A percentile compares a stretch with the other conserved stretches of the same genome.
Evolutionary conservation across 352 stramenopile genomes (phyloP).

Genomic region (Globisporangium sylvaticum): DNA sequence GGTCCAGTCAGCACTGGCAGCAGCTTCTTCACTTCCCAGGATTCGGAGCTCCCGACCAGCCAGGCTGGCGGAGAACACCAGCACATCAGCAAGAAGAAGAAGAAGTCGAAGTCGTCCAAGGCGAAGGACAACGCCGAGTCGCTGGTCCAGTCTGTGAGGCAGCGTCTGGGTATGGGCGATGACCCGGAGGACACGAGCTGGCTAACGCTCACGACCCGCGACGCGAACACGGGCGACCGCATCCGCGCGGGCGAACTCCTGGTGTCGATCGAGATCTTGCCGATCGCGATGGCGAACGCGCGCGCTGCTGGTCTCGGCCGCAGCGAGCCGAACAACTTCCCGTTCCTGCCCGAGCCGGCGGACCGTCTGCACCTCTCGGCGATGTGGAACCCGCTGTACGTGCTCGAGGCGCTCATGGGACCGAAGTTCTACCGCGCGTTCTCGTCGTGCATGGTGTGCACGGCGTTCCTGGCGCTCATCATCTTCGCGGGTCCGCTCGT

Average conservation of each 20-base stretch:
- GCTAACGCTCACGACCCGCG: conserved; percentile 70
- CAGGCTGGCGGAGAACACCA: conserved; percentile 1
- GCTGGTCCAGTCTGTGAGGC: conserved; percentile 68
- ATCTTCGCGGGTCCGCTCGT: conserved; percentile 71
- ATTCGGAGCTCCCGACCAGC: conserved; percentile 4
- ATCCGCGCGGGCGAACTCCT: conserved; percentile 60
- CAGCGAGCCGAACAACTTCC: conserved; percentile 79
- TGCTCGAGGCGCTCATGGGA: conserved; percentile 72
- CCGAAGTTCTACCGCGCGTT: conserved; percentile 72
- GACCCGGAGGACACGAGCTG: conserved; percentile 72
- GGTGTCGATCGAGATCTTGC: conserved; percentile 74
- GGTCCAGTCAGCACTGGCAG: conserved; percentile 1
- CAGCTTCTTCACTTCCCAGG: conserved; percentile 17
- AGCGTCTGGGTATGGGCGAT: conserved; percentile 73
- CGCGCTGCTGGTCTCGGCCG: conserved; percentile 71
- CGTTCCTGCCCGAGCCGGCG: conserved; percentile 61
- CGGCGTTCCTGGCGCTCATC: conserved; percentile 47
- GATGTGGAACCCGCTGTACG: conserved; percentile 83
- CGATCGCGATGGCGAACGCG: conserved; percentile 43
- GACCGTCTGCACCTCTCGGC: conserved; percentile 70
- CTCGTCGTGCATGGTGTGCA: conserved; percentile 57
- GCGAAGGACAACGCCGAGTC: conserved; percentile 65
- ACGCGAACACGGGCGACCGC: conserved; percentile 52
- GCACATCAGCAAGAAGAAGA: conserved; percentile 12
- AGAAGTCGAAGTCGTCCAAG: conserved; percentile 11